Evolutionary conservation across 1,139 yeast genomes (phyloP).

Genomic region (Saccharomyces hybrid): DNA sequence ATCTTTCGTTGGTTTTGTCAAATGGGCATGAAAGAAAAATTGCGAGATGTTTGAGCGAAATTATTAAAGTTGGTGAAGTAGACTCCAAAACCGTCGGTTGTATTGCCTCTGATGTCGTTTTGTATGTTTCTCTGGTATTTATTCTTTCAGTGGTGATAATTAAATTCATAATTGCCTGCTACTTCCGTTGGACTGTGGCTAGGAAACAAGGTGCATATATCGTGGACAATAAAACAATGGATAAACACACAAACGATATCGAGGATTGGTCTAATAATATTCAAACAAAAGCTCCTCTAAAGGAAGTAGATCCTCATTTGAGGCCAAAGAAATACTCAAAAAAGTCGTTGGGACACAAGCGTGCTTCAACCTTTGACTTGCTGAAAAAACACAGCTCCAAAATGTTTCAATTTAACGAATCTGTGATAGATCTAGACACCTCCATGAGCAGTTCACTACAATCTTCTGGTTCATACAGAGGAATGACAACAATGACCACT

Average conservation of each 20-base stretch:
- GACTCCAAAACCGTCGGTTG: conserved; percentile 95
- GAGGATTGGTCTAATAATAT: conserved; percentile 71
- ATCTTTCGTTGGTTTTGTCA: conserved; percentile 69
- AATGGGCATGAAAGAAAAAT: conserved; percentile 59
- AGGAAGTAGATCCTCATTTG: conserved; percentile 40
- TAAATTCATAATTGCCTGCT: conserved; percentile 80
- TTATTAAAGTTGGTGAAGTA: conserved; percentile 77
- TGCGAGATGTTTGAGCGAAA: conserved; percentile 81
- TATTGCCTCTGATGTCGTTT: conserved; percentile 78
- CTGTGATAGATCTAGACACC: conserved; percentile 6
- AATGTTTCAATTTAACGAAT: conserved; percentile 15
- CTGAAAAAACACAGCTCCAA: conserved; percentile 20
- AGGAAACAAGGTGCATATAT: conserved; percentile 72
- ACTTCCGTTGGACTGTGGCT: conserved; percentile 77
- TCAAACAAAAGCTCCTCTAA: conserved; percentile 46
- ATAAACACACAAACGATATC: conserved; percentile 50
- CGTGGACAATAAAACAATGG: conserved; percentile 47
- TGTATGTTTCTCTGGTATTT: conserved; percentile 72
- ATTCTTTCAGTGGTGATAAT: conserved; percentile 69
- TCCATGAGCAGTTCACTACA: conserved; percentile 1
- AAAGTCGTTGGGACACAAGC: conserved; percentile 8
- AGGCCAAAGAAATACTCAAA: conserved; percentile 15
- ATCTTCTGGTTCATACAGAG: conserved; percentile 8
- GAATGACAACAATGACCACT: conserved; percentile 34
- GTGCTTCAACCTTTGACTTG: conserved; percentile 21